Base-by-base conservation (phyloP, 441 rosid genomes). In the Adansonia gregorii region DNA sequence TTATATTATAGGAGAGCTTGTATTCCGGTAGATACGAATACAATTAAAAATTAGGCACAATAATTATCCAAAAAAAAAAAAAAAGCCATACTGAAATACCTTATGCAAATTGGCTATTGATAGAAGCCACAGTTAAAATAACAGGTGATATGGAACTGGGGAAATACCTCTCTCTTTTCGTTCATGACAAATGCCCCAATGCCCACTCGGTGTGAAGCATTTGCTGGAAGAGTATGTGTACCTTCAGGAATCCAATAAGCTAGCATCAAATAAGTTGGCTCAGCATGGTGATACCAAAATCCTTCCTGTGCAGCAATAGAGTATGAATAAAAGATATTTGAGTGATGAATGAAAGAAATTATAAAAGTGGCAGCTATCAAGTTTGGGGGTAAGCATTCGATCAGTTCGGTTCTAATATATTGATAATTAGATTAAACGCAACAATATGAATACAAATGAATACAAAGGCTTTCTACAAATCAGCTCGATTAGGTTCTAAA, bases 281-380 rank as follows among this genome's bases (percentile, higher is more conserved):
- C 98, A 0, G 98, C 98, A 75, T 94, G 97, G 83, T 95, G 98
- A 70, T 78, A 92, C 95, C 90, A 89, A 80, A 95, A 95, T 72
- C 97, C 97, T 85, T 95, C 92, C 97, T 95, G 87, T 54, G 59
- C 82, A 79, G 19, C 64, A 80, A 72, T 22, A 69, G 66, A 39
- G 58, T 15, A 49, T 27, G 60, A 55, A 68, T 2, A 43, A 0
- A 45, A 56, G 24, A 27, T 52, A 49, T n/a, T 31, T 41, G 24
- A 75, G 31, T 31, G 64, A 70, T 46, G 69, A 66, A 75, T 55
- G 76, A 76, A 79, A 79, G 11, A 55, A 35, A 70, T 11, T n/a
- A 5, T n/a, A 52, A 12, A 60, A 39, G 10, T 31, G 9, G n/a
- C 67, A 24, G 19, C 52, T 54, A 54, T 0, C 8, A 65, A 64